phyloP scores from a whole-genome alignment of 1,284 basidiomycete species.

The Leccinum subrobustum region DNA sequence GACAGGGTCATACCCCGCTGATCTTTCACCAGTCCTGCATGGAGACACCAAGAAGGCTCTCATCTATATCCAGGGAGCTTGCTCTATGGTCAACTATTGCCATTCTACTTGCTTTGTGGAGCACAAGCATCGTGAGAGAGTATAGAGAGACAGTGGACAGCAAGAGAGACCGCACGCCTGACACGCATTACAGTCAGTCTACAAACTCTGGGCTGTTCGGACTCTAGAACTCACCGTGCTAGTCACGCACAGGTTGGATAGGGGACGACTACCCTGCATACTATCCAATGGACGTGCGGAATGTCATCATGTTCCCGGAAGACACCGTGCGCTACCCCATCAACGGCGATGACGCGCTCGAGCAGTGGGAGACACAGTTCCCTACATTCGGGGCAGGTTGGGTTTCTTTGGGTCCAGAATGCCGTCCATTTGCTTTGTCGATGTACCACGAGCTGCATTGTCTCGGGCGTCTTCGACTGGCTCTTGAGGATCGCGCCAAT shows the following conservation, averaged over 20 bases:
- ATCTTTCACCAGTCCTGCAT: constrained; percentile 8
- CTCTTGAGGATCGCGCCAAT: constrained; percentile 19
- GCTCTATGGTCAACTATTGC: constrained; percentile 23
- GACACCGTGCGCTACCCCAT: constrained; percentile 30
- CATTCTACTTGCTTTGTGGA: constrained; percentile 23
- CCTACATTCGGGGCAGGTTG: constrained; percentile 22
- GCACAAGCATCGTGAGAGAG: constrained; percentile 12
- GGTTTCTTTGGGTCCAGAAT: constrained; percentile 29
- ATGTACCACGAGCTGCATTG: constrained; percentile 37
- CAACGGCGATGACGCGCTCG: constrained; percentile 21
- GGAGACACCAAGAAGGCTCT: constrained; percentile 8
- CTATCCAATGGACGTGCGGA: constrained; percentile 24
- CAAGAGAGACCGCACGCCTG: neutral
- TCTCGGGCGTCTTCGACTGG: constrained; percentile 26
- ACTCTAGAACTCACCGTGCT: constrained; percentile 7
- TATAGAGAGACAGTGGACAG: neutral
- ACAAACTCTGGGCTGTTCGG: neutral
- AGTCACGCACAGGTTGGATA: constrained; percentile 19
- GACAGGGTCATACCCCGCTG: neutral
- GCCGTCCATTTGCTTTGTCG: constrained; percentile 30
- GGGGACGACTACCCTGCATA: constrained; percentile 30
- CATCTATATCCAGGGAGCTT: constrained; percentile 18
- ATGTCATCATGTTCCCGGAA: constrained; percentile 27
- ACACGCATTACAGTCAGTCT: constrained; percentile 23
- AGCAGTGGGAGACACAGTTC: constrained; percentile 26